Evolutionary conservation across 169 alveolate genomes (phyloP), one percentile per base, ranked within the genome.

Genomic region (Plasmodium malariae): DNA sequence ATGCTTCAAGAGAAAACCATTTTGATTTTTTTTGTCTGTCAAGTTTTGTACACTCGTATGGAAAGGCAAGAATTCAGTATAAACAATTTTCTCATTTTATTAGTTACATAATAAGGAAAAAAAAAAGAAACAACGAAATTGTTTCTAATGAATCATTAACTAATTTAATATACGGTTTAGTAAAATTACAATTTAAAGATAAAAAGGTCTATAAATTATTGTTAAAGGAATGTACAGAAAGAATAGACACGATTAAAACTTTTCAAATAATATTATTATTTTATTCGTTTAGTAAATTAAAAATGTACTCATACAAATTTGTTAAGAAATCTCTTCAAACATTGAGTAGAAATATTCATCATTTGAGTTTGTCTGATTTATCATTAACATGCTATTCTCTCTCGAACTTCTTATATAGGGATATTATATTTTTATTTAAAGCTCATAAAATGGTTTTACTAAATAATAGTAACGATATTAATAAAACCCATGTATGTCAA

Each of bases 61-160:
- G 85, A 14, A 36, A 55, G 17, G 69, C 62, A 67, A 67, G 67
- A 51, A 67, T 83, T 9, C 19, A 49, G 0, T 24, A 67, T 4
- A 65, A 83, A 51, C 12, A 83, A 5, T 67, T 83, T 5, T 21
- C 30, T 40, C 85, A 83, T 43, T 83, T 83, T 34, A 37, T 83
- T 3, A 83, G 91, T 14, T 83, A 83, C 51, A 83, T 83, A n/a
- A 83, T 83, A 17, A 67, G 91, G 26, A 70, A 83, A 30, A 83
- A 83, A 54, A 83, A 83, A 21, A 83, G 67, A 34, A 68, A 49
- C 14, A 83, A 83, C 24, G 91, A 83, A 32, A 2, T 83, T 7
- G 32, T 83, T 2, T 26, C 91, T 7, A 83, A 83, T 3, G 60
- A 83, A 43, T 83, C 91, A 12, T 54, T 83, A 43, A 48, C 74